Evolutionary conservation across 2,329 filamentous ascomycete genomes (phyloP).

Genomic region (Talaromyces sp.): DNA sequence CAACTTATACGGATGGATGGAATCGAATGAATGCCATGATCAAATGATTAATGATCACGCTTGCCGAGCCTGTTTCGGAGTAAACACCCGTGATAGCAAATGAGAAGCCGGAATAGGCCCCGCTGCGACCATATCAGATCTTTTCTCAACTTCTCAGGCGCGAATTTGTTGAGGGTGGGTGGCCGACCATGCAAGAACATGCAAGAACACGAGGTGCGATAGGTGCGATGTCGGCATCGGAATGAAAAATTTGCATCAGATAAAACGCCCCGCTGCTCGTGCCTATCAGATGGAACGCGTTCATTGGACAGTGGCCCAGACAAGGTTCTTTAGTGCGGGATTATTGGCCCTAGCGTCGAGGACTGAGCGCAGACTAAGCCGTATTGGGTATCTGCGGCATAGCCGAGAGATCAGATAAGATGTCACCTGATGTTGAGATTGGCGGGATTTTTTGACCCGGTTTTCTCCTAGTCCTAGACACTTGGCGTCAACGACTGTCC

Average conservation of each 20-base stretch:
- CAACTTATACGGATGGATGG: neutral
- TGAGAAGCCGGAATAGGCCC: neutral
- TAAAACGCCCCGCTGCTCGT: neutral
- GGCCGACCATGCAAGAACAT: neutral
- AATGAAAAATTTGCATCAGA: slow-evolving; percentile 9
- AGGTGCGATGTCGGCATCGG: neutral
- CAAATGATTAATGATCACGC: neutral
- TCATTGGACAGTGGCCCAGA: neutral
- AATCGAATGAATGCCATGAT: neutral
- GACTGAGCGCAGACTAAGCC: neutral
- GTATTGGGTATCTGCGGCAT: neutral
- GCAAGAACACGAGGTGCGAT: neutral
- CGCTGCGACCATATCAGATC: neutral
- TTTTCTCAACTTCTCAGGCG: too few species aligned
- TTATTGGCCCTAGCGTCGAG: neutral
- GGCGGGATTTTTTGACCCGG: neutral
- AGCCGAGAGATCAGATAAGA: slow-evolving; percentile 6
- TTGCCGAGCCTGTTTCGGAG: neutral
- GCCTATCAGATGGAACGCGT: neutral
- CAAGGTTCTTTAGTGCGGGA: neutral
- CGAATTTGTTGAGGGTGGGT: too few species aligned
- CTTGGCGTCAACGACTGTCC: neutral
- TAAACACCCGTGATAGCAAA: neutral
- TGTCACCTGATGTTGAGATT: neutral
- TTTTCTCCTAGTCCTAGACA: neutral